Evolutionary conservation across 768 basidiomycete species (phyloP).

Genomic region (Hortiboletus campestris): DNA sequence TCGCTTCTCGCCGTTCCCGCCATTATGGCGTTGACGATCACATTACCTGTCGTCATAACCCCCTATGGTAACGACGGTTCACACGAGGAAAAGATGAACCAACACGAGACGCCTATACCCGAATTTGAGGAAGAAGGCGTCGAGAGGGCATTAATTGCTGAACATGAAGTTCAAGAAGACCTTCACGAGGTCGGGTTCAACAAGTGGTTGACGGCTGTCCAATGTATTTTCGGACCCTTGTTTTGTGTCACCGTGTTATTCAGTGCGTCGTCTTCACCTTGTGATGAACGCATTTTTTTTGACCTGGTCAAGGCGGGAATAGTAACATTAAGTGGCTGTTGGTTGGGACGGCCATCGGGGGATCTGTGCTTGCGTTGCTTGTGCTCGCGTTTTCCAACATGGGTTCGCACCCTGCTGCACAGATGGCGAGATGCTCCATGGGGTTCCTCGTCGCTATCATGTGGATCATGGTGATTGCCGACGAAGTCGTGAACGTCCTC

Average conservation of each 20-base stretch:
- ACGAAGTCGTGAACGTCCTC: slow-evolving; percentile 90
- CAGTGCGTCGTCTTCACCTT: slow-evolving; percentile 46
- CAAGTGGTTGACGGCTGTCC: slow-evolving; percentile 82
- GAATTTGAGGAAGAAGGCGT: slow-evolving; percentile 78
- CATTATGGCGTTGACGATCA: slow-evolving; percentile 80
- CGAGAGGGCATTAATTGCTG: slow-evolving; percentile 67
- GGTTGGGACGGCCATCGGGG: slow-evolving; percentile 52
- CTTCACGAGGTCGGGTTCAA: slow-evolving; percentile 64
- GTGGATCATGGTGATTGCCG: slow-evolving; percentile 98
- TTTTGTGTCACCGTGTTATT: slow-evolving; percentile 78
- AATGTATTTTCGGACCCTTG: slow-evolving; percentile 79
- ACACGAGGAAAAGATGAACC: slow-evolving; percentile 28
- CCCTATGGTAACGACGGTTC: slow-evolving; percentile 38
- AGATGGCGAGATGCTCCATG: slow-evolving; percentile 78
- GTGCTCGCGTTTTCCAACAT: slow-evolving; percentile 60
- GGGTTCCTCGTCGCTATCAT: slow-evolving; percentile 90
- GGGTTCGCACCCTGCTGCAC: slow-evolving; percentile 54
- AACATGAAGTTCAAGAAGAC: slow-evolving; percentile 70
- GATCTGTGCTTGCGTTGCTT: slow-evolving; percentile 50
- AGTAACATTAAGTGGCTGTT: slow-evolving; percentile 49
- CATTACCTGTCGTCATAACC: slow-evolving; percentile 84
- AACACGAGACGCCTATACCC: slow-evolving; percentile 47
- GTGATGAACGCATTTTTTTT: background rate
- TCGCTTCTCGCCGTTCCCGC: slow-evolving; percentile 84
- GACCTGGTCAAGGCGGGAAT: slow-evolving; percentile 30